Evolutionary conservation across 768 basidiomycete species (phyloP).

Genomic region (Polyporus arcularius): DNA sequence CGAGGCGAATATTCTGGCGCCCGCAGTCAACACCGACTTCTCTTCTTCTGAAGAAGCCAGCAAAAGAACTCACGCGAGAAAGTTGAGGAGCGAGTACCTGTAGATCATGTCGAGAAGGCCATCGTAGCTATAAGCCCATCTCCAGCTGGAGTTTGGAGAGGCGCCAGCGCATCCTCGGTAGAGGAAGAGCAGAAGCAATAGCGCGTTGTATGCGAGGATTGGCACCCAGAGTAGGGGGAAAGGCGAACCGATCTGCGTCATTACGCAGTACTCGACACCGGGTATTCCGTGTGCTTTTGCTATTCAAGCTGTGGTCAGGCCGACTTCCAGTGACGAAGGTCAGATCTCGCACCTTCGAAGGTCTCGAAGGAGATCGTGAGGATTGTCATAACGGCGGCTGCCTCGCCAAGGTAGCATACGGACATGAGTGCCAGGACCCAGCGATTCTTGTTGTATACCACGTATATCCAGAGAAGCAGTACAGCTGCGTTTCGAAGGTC

Average conservation of each 20-base stretch:
- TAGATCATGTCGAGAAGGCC: conserved; percentile 27
- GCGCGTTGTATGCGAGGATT: conserved; percentile 20
- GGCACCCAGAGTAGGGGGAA: conserved; percentile 21
- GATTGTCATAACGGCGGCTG: conserved; percentile 22
- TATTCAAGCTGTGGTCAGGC: not conserved
- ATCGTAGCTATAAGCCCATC: conserved; percentile 9
- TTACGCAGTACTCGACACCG: conserved; percentile 24
- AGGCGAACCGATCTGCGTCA: conserved; percentile 9
- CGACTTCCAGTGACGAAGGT: not conserved
- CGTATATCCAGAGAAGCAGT: conserved; percentile 33
- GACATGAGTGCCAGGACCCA: conserved; percentile 22
- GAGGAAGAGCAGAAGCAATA: conserved; percentile 29
- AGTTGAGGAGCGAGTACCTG: conserved; percentile 27
- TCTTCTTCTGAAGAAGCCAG: not conserved
- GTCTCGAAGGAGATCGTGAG: conserved; percentile 22
- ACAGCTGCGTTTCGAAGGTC: conserved; percentile 21
- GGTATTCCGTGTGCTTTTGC: conserved; percentile 12
- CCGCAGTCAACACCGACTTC: not conserved
- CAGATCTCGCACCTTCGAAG: conserved; percentile 11
- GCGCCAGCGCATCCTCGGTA: conserved; percentile 22
- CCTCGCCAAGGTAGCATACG: conserved; percentile 21
- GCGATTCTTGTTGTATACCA: conserved; percentile 29
- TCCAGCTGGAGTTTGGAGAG: not conserved
- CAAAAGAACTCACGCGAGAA: conserved; percentile 25
- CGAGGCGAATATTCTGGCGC: conserved; percentile 29